Percentiles rank a stretch among this genome's conserved stretches.
These are phyloP conservation scores for Syzygium jambos DNA, from an alignment of 345 rosid species.

Conservation along the genomic window DNA sequence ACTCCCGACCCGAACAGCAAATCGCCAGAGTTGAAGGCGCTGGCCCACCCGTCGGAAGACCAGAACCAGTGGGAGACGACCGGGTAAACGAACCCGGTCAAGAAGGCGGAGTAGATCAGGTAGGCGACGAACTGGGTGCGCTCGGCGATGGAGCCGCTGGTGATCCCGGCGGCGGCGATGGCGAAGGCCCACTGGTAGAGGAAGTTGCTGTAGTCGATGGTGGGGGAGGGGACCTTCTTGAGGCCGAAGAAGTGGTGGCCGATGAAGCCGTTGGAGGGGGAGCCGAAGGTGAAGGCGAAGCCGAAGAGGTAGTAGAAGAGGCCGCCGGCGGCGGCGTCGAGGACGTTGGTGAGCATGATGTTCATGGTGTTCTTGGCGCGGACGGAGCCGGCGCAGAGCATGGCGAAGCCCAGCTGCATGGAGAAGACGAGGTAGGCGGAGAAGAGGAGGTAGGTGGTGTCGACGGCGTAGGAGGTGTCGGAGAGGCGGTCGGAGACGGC, in stretches of 20 bases:
- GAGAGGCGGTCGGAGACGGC: slow-evolving; percentile 18
- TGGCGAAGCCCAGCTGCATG: slow-evolving; percentile 94
- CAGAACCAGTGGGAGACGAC: slow-evolving; percentile 94
- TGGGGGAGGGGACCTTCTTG: slow-evolving; percentile 12
- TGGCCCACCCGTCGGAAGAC: slow-evolving; percentile 86
- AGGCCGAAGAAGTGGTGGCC: slow-evolving; percentile 72
- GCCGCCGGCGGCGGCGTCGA: slow-evolving; percentile 88
- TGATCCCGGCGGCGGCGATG: slow-evolving; percentile 90
- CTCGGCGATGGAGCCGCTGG: slow-evolving; percentile 92
- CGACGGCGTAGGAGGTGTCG: slow-evolving; percentile 59
- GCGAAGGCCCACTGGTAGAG: slow-evolving; percentile 97
- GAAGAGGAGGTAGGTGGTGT: slow-evolving; percentile 86
- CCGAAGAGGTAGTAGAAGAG: slow-evolving; percentile 86
- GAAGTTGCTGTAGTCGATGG: slow-evolving; percentile 54
- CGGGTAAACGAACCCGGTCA: slow-evolving; percentile 89
- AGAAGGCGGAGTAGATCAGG: slow-evolving; percentile 67
- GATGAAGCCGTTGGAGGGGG: slow-evolving; percentile 69
- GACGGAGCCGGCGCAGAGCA: slow-evolving; percentile 97
- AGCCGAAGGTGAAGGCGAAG: slow-evolving; percentile 84
- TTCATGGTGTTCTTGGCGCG: slow-evolving; percentile 92
- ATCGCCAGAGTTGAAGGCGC: slow-evolving; percentile 28
- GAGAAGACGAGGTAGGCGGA: slow-evolving; percentile 88
- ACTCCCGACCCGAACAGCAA: slow-evolving; percentile 59
- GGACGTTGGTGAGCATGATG: slow-evolving; percentile 94
- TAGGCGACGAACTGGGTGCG: slow-evolving; percentile 87